These are phyloP conservation scores for Letharia lupina DNA, from an alignment of 495 filamentous ascomycete genomes.

Conservation along the genomic window DNA sequence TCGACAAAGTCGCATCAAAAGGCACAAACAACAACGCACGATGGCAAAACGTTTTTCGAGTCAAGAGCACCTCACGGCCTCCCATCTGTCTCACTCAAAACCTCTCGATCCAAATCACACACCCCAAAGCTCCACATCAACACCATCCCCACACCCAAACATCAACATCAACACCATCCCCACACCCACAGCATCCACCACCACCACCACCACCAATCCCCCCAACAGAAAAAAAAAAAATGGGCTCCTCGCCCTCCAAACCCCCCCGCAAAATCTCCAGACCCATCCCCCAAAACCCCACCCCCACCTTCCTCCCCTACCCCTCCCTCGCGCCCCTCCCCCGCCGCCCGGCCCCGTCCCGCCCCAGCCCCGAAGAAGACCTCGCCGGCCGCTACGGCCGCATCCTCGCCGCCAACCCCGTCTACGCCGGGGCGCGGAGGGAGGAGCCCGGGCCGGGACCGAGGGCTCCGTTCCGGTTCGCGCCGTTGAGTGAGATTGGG, in stretches of 20 bases:
- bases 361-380: neutral
- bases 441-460: neutral
- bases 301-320: neutral
- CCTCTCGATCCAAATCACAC: neutral
- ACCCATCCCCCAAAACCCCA: neutral
- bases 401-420: neutral
- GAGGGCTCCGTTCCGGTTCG: neutral
- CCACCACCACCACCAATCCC: neutral
- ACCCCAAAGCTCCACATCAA: neutral
- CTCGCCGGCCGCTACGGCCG: neutral
- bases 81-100: neutral
- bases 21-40: neutral
- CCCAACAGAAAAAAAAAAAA: neutral
- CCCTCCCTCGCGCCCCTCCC: neutral
- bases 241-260: neutral
- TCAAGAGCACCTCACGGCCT: neutral
- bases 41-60: neutral
- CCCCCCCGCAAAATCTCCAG: neutral
- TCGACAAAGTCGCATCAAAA: neutral
- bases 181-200: neutral
- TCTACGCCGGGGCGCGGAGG: too few species aligned
- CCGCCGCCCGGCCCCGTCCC: neutral
- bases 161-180: too few species aligned
- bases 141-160: too few species aligned
- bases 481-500: neutral